Evolutionary conservation across 345 rosid genomes (phyloP), one percentile per base, ranked within the genome.

Genomic region (Aquilaria yunnanensis): DNA sequence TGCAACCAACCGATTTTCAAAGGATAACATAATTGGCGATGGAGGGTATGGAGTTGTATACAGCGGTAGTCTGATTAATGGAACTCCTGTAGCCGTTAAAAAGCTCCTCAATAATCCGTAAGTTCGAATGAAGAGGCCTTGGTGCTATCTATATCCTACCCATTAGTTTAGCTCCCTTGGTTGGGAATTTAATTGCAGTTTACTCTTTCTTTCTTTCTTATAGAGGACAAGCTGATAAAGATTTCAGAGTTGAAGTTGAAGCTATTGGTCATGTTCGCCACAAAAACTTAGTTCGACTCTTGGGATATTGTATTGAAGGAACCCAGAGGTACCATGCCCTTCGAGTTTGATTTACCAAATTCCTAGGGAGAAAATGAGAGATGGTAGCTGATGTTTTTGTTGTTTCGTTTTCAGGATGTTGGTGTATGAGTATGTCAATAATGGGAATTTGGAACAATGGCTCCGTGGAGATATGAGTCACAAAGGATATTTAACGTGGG

Each of bases 21-120:
- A 78, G 75, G 96, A 90, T 65, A 88, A 86, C 67, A 77, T 90
- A 55, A 88, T 93, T 10, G 98, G 98, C 60, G 98, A 90, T 74
- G 98, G 98, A 56, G 98, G 98, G 11, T 93, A 90, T 68, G 98
- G 98, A 67, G 83, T 93, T 74, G 97, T 93, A 62, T 93, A 87
- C 78, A 82, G 72, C 64, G 98, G 96, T 56, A 76, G 77, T 70
- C 57, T 93, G 51, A 67, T 82, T 47, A 90, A 93, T 68, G 87
- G 92, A 50, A 75, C 82, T 51, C 79, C 88, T 58, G 97, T 90
- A 37, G 98, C 98, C 64, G 94, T 93, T 72, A 93, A 93, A 77
- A 93, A 93, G 80, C 83, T 93, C 60, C 94, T 93, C 32, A 93
- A 93, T 68, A 86, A 88, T 77, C 85, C 90, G 98, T 93, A 80